A percentile compares a stretch with the other conserved stretches of the same genome.
phyloP scores from a whole-genome alignment of 2,329 filamentous ascomycete genomes.

The Cercospora brassicicola region DNA sequence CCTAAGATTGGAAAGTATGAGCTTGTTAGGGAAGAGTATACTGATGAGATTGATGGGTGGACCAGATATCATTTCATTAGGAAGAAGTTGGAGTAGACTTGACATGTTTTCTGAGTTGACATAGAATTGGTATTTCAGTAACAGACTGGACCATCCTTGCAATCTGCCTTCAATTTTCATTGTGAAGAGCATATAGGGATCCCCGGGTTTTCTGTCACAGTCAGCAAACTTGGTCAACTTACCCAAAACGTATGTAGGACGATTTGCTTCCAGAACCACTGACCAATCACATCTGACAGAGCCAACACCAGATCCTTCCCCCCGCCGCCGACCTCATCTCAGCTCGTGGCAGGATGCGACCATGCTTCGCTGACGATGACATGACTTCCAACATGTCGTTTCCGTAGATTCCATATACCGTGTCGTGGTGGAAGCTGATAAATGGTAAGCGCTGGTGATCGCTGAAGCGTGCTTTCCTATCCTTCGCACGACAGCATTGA shows the following conservation, averaged over 20 bases:
- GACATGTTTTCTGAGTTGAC: background rate
- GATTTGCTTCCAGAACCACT: background rate
- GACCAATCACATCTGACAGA: background rate
- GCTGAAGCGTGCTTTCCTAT: background rate
- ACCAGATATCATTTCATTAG: constrained; percentile 42
- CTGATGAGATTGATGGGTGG: constrained; percentile 45
- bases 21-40: constrained; percentile 35
- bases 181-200: too few species aligned
- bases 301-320: background rate
- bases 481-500: background rate
- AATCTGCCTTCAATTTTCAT: too few species aligned
- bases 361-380: background rate
- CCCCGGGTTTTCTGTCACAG: too few species aligned
- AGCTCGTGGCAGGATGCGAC: background rate
- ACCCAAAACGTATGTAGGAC: too few species aligned
- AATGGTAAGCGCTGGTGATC: background rate
- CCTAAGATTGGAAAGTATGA: constrained; percentile 46
- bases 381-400: background rate
- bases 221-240: too few species aligned
- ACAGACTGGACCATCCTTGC: background rate
- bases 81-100: constrained; percentile 12
- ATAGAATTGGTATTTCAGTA: background rate
- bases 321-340: constrained; percentile 4
- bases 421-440: background rate
- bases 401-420: background rate